Evolutionary conservation across 2,329 filamentous ascomycete species (phyloP), one percentile per base, ranked within the genome.

Genomic region (Macrophomina pseudophaseolina): DNA sequence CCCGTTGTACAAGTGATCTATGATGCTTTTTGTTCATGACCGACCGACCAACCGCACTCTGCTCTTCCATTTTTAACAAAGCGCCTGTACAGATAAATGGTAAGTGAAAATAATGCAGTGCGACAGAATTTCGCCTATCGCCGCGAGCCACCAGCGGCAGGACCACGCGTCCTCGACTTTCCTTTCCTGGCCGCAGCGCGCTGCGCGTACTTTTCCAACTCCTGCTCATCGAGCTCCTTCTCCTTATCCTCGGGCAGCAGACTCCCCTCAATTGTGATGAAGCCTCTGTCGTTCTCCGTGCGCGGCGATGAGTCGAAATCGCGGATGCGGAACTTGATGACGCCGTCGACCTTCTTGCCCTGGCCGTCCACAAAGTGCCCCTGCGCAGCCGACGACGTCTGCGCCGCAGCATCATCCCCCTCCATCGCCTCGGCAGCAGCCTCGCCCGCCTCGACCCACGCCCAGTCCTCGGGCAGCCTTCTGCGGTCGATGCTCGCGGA

Each of bases 191-290:
- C 54, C 9, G 64, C 56, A 30, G 18, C 14, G 7, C 53, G 35
- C 51, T 49, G 16, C n/a, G 67, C 68, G n/a, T 51, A 60, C 66
- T 54, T 53, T 64, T 49, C 28, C 49, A 44, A 40, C 64, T 68
- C 66, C 52, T 60, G 51, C 35, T 64, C 65, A 30, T 53, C 64
- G 53, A 65, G 65, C 65, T 81, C 80, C 70, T 80, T 82, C 79
- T 96, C 93, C 30, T 88, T 89, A 23, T 87, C 86, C 51, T 86
- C 86, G 54, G 85, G 83, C 59, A 97, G 80, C 86, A 97, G 90
- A n/a, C 92, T 96, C 32, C 94, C 94, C 76, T 95, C 91, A 69
- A 97, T 89, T 71, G 90, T 93, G 68, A 97, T 80, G 75, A 94
- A 95, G 11, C 91, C 92, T 68, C 90, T 90, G 62, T 84, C 84